phyloP scores from a whole-genome alignment of 805 yeast genomes.

The Lachancea cidri region DNA sequence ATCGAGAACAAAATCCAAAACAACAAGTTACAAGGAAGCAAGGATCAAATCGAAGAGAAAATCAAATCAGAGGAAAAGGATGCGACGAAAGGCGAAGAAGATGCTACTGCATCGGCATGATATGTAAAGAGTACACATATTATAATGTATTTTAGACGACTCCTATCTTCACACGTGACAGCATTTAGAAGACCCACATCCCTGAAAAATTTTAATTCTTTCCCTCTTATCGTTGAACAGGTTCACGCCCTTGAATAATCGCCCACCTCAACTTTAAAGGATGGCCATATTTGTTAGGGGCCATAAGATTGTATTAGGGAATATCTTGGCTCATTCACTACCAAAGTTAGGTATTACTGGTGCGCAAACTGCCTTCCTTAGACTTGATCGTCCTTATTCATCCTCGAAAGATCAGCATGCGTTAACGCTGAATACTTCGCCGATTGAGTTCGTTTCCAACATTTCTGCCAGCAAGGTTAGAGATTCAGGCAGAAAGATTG shows the following conservation, averaged over 20 bases:
- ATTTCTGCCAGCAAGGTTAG: conserved; percentile 12
- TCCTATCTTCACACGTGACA: background rate
- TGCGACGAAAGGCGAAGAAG: conserved; percentile 31
- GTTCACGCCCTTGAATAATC: background rate
- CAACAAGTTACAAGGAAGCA: conserved; percentile 40
- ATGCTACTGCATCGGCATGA: background rate
- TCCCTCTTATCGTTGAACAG: background rate
- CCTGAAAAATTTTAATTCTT: background rate
- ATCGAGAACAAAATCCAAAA: conserved; percentile 93
- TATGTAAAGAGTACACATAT: background rate
- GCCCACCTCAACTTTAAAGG: background rate
- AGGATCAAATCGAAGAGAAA: conserved; percentile 38
- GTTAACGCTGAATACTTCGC: conserved; percentile 29
- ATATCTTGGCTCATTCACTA: background rate
- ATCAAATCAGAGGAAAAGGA: conserved; percentile 27
- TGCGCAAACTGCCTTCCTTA: background rate
- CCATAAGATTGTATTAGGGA: background rate
- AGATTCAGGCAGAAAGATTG: conserved; percentile 10
- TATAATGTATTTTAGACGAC: background rate
- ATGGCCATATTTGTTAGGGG: background rate
- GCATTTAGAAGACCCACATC: background rate
- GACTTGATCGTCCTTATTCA: background rate
- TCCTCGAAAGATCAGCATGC: background rate
- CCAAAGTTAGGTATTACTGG: background rate
- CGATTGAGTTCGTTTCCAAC: conserved; percentile 37